A percentile compares a stretch with the other conserved stretches of the same genome.
Conservation (phyloP, 2,329 filamentous ascomycete species). For the Shiraia bambusicola region DNA sequence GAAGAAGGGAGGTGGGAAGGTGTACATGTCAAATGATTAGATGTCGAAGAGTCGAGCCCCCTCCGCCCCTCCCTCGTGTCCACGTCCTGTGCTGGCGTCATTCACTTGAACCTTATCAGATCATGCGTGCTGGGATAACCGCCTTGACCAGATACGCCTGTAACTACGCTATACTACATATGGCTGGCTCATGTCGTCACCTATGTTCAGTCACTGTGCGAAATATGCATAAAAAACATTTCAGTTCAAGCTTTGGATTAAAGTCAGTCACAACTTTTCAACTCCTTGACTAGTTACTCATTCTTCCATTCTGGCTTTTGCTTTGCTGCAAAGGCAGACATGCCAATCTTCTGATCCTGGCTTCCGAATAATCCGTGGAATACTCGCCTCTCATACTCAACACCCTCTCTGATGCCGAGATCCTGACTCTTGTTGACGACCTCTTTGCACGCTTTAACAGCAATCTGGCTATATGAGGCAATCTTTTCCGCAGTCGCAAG, state of each 20-base stretch:
- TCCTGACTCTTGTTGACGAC: conserved; percentile 99
- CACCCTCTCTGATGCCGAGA: conserved; percentile 78
- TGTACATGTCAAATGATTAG: conserved; percentile 9
- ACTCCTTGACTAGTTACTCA: conserved; percentile 56
- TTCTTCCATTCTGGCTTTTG: conserved; percentile 88
- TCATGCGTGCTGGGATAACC: conserved; percentile 17
- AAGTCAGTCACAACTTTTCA: not conserved
- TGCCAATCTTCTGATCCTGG: conserved; percentile 92
- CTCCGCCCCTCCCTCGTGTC: no score
- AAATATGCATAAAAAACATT: no score
- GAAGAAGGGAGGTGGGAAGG: conserved; percentile 1
- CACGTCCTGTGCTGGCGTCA: conserved; percentile 15
- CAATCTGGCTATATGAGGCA: conserved; percentile 81
- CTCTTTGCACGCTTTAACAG: conserved; percentile 88
- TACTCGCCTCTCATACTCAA: conserved; percentile 90
- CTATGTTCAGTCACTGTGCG: no score
- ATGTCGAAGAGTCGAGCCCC: not conserved
- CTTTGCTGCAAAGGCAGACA: conserved; percentile 96
- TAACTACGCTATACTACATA: conserved; percentile 11
- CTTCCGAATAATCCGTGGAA: conserved; percentile 94
- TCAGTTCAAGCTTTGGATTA: not conserved
- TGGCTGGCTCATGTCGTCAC: no score
- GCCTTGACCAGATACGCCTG: conserved; percentile 3
- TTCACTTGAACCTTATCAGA: conserved; percentile 9
- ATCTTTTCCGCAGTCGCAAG: conserved; percentile 86